Conservation (phyloP, 2,329 filamentous ascomycete genomes). For the Trematosphaeria pertusa region DNA sequence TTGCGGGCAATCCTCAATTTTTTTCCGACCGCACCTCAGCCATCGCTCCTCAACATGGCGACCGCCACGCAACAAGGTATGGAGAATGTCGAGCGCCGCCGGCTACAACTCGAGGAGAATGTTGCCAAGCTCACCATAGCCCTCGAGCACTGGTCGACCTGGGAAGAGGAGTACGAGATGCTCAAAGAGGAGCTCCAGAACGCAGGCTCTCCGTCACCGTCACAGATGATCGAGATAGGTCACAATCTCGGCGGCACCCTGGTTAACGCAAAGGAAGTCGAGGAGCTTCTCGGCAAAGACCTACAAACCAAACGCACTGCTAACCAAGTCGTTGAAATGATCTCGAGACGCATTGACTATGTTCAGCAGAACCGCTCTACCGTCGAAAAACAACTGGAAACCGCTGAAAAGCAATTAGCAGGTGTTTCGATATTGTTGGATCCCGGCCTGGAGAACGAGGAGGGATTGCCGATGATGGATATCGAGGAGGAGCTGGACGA, state of each 20-base stretch:
- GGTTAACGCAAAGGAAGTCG: constrained; percentile 67
- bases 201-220: constrained; percentile 31
- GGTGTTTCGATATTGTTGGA: constrained; percentile 63
- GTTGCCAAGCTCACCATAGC: constrained; percentile 76
- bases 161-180: constrained; percentile 90
- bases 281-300: constrained; percentile 59
- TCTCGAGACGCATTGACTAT: constrained; percentile 84
- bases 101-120: constrained; percentile 76
- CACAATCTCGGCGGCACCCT: constrained; percentile 68
- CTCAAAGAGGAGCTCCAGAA: constrained; percentile 80
- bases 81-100: constrained; percentile 75
- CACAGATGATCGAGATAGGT: constrained; percentile 55
- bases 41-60: constrained; percentile 28
- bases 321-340: constrained; percentile 70
- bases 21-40: constrained; percentile 5
- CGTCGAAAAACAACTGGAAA: constrained; percentile 74
- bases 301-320: constrained; percentile 57
- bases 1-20: constrained; percentile 12
- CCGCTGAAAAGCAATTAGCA: constrained; percentile 73
- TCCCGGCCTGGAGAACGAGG: constrained; percentile 69
- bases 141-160: constrained; percentile 86
- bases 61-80: constrained; percentile 58
- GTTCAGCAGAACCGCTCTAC: constrained; percentile 80
- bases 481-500: constrained; percentile 94
- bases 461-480: constrained; percentile 81